These are phyloP conservation scores for Secale cereale DNA, from an alignment of 176 grass and related monocot species.

Conservation along the genomic window DNA sequence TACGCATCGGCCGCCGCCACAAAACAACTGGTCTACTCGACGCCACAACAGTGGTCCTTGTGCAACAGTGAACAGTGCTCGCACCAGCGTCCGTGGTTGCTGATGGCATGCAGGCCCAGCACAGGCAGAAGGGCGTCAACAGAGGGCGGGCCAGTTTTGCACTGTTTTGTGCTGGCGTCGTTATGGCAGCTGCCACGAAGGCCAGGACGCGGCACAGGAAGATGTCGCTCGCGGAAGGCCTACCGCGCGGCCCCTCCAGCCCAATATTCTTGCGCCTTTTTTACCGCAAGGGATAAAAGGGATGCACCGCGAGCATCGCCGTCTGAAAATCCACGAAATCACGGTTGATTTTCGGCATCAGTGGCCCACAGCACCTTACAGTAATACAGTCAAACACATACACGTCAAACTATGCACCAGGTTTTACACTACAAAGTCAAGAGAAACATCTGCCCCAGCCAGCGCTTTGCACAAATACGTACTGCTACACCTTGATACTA, in stretches of 20 bases:
- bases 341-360: too few relatives aligned
- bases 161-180: neutral
- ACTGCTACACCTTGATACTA: slow-evolving; percentile 1
- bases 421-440: neutral
- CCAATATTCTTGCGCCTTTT: neutral
- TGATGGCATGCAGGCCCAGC: neutral
- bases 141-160: neutral
- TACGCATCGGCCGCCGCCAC: too few relatives aligned
- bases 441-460: neutral
- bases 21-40: too few relatives aligned
- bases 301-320: too few relatives aligned
- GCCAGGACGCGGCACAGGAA: neutral
- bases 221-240: neutral
- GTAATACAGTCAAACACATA: neutral
- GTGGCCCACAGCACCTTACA: neutral
- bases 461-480: neutral
- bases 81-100: neutral
- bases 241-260: neutral
- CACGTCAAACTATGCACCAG: neutral
- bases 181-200: neutral
- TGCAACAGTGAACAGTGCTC: neutral
- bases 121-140: neutral
- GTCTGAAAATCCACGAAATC: too few relatives aligned
- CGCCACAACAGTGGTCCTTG: neutral
- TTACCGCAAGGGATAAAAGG: too few relatives aligned